Conservation (phyloP, 1,139 yeast species). For the Hemisphaericaspora lyxosophila region DNA sequence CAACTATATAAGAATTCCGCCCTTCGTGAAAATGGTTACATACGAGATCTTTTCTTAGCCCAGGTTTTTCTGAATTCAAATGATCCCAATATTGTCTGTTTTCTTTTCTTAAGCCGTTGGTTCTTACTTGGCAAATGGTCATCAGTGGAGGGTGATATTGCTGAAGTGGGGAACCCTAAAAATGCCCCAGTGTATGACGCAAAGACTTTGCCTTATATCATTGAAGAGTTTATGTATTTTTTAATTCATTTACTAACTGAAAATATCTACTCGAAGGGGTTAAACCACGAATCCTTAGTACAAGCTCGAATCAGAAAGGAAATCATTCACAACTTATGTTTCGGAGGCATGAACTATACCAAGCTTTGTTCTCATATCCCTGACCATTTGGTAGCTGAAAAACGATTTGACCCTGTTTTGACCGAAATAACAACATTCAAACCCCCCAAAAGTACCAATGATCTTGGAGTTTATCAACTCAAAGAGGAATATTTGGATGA, state of each 20-base stretch:
- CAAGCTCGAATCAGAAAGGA: conserved; percentile 61
- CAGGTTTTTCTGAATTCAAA: conserved; percentile 66
- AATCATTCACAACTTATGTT: conserved; percentile 75
- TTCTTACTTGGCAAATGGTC: conserved; percentile 55
- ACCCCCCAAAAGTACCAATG: conserved; percentile 64
- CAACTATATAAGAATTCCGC: conserved; percentile 81
- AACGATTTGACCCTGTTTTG: conserved; percentile 68
- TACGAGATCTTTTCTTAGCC: conserved; percentile 70
- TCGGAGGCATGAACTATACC: conserved; percentile 70
- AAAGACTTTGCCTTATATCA: conserved; percentile 53
- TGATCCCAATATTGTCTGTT: conserved; percentile 57
- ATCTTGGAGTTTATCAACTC: conserved; percentile 67
- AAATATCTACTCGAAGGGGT: conserved; percentile 56
- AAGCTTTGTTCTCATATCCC: conserved; percentile 70
- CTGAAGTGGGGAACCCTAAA: neutral
- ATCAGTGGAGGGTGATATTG: conserved; percentile 11
- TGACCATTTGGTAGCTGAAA: conserved; percentile 71
- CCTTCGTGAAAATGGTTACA: conserved; percentile 77
- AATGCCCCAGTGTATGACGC: conserved; percentile 33
- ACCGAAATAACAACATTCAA: conserved; percentile 58
- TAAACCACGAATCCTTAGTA: conserved; percentile 50
- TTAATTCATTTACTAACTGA: conserved; percentile 72
- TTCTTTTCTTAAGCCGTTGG: conserved; percentile 71
- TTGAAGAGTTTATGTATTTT: conserved; percentile 77
- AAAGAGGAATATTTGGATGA: conserved; percentile 55